Percentiles rank a stretch among this genome's conserved stretches.
phyloP scores from a whole-genome alignment of 1,284 basidiomycete species.

The Papiliotrema flavescens region DNA sequence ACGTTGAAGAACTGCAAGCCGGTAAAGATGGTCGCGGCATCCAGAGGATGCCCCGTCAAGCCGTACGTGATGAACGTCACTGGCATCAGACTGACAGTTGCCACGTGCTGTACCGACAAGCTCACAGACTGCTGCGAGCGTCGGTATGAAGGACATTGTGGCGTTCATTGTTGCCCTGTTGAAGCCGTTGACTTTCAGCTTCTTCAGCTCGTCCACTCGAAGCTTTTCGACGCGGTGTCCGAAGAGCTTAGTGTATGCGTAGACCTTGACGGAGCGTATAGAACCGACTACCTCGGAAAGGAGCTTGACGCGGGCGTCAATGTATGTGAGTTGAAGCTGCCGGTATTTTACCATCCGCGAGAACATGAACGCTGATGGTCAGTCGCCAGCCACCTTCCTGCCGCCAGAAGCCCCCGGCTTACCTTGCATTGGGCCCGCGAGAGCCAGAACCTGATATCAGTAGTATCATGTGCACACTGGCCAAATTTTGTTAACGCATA shows the following conservation, averaged over 20 bases:
- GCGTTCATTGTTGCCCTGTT: constrained; percentile 30
- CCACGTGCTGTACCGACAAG: constrained; percentile 28
- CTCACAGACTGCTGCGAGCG: constrained; percentile 60
- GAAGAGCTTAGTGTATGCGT: constrained; percentile 58
- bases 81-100: constrained; percentile 5
- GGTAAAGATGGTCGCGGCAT: constrained; percentile 67
- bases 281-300: constrained; percentile 38
- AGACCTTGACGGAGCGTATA: constrained; percentile 48
- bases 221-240: constrained; percentile 55
- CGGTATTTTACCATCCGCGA: constrained; percentile 62
- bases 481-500: too few species aligned
- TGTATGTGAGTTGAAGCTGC: constrained; percentile 64
- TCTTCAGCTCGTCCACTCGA: constrained; percentile 55
- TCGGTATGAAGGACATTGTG: constrained; percentile 57
- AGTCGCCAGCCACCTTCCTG: too few species aligned
- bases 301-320: constrained; percentile 57
- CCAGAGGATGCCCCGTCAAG: constrained; percentile 61
- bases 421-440: constrained; percentile 3
- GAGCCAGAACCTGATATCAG: background rate
- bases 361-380: constrained; percentile 57
- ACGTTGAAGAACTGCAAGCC: constrained; percentile 75
- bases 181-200: constrained; percentile 37
- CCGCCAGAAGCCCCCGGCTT: too few species aligned
- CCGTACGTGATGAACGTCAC: constrained; percentile 73
- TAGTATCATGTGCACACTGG: too few species aligned